These are phyloP conservation scores for Clarkia xantiana DNA, from an alignment of 345 rosid genomes.

Conservation along the genomic window DNA sequence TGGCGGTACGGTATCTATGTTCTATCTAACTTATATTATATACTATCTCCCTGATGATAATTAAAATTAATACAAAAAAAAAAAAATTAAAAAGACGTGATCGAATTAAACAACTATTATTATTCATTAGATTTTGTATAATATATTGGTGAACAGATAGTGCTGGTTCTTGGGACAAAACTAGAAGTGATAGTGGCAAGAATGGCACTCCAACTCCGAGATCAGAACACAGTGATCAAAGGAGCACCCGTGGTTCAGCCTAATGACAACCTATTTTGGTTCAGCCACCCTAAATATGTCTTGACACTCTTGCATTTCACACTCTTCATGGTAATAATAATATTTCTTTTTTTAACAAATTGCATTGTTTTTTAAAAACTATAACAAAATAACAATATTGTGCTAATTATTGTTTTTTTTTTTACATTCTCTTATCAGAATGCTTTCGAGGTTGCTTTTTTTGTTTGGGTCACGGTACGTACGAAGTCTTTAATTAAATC, in stretches of 20 bases:
- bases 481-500: background rate
- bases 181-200: conserved; percentile 44
- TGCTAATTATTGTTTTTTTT: too few species aligned
- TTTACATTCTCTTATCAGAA: conserved; percentile 28
- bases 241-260: conserved; percentile 42
- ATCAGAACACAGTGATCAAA: conserved; percentile 25
- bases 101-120: background rate
- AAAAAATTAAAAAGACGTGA: background rate
- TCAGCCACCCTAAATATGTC: conserved; percentile 32
- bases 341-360: too few species aligned
- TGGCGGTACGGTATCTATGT: conserved; percentile 25
- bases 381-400: too few species aligned
- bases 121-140: background rate
- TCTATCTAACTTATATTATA: too few species aligned
- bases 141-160: conserved; percentile 14
- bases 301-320: conserved; percentile 36
- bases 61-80: too few species aligned
- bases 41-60: background rate
- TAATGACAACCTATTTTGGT: conserved; percentile 48
- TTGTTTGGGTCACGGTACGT: conserved; percentile 60
- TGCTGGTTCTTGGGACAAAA: conserved; percentile 34
- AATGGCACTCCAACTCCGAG: conserved; percentile 32
- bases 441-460: conserved; percentile 61
- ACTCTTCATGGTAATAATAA: conserved; percentile 39
- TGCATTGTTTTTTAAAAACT: too few species aligned